Evolutionary conservation across 1,139 yeast genomes (phyloP), one percentile per base, ranked within the genome.

Genomic region (Taphrina deformans): DNA sequence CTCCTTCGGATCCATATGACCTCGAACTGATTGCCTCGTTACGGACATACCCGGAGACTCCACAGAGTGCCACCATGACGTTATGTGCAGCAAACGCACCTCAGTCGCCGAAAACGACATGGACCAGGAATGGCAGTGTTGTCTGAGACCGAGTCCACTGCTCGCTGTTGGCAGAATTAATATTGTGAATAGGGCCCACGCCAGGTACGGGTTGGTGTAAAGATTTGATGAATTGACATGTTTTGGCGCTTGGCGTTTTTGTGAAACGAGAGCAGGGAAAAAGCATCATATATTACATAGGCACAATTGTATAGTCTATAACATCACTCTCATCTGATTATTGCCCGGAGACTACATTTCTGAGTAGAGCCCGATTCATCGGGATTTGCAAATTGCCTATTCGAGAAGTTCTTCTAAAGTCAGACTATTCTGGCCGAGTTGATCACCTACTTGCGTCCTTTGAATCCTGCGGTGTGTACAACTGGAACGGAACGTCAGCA

Each of bases 1-100:
- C 40, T 7, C 48, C 58, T 9, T 35, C 58, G 35, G 58, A 53
- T 18, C 58, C 58, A 3, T 53, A 53, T 24, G 58, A 53, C 48
- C 40, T 53, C 45, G 35, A 38, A 18, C 38, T 53, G 41, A 24
- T 53, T 4, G 46, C 46, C 10, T 48, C 53, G 21, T 16, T 48
- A 7, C 53, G 16, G 16, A 27, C 53, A 27, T 48, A 48, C 27
- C 53, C 53, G 3, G 53, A 48, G 21, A 48, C 53, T 26, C 53
- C 53, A 24, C 53, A 48, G 23, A 48, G 48, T 44, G 48, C 48
- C 7, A 44, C 48, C 24, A 44, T 21, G 27, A 44, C 48, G 21
- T n/a, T 44, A 12, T 44, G 24, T 44, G 14, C 12, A 21, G 27
- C 9, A 3, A 23, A 44, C 26, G 48, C n/a, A 18, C 27, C 27